Evolutionary conservation across 768 basidiomycete species (phyloP).

Genomic region (Calocera cornea): DNA sequence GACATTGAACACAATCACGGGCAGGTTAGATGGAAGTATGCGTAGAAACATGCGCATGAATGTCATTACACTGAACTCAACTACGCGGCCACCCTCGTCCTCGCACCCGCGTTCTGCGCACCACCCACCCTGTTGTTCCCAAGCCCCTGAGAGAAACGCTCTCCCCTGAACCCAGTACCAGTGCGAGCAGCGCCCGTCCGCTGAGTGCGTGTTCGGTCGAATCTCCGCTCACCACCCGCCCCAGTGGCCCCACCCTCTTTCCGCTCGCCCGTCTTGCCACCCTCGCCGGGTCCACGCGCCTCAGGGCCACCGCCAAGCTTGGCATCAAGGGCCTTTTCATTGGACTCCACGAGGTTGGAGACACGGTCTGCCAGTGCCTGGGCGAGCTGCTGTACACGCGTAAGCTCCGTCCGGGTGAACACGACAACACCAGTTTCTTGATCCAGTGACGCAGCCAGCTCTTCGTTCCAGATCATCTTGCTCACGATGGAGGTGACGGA

Average conservation of each 20-base stretch:
- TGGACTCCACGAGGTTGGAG: conserved; percentile 72
- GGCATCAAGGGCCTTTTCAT: conserved; percentile 74
- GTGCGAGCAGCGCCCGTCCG: not conserved
- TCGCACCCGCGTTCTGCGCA: conserved; percentile 2
- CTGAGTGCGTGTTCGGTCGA: not conserved
- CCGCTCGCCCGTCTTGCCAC: conserved; percentile 10
- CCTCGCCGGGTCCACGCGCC: conserved; percentile 47
- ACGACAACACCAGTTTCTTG: conserved; percentile 80
- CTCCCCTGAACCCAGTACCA: not conserved
- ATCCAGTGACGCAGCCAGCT: conserved; percentile 84
- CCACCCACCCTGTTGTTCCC: not conserved
- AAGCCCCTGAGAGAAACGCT: not conserved
- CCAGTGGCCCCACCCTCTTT: conserved; percentile 9
- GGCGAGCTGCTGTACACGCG: conserved; percentile 79
- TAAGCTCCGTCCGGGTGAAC: conserved; percentile 83
- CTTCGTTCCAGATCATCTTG: conserved; percentile 98
- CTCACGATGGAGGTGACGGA: conserved; percentile 83
- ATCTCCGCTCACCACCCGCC: conserved; percentile 8
- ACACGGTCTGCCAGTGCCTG: conserved; percentile 82
- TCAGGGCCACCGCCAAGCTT: conserved; percentile 50
- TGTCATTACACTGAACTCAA: not conserved
- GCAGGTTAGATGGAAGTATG: not conserved
- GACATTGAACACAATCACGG: too few relatives aligned
- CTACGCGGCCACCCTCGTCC: conserved; percentile 1
- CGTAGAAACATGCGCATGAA: not conserved